phyloP scores from a whole-genome alignment of 768 basidiomycete genomes.

The Phaeolepiota aurea region DNA sequence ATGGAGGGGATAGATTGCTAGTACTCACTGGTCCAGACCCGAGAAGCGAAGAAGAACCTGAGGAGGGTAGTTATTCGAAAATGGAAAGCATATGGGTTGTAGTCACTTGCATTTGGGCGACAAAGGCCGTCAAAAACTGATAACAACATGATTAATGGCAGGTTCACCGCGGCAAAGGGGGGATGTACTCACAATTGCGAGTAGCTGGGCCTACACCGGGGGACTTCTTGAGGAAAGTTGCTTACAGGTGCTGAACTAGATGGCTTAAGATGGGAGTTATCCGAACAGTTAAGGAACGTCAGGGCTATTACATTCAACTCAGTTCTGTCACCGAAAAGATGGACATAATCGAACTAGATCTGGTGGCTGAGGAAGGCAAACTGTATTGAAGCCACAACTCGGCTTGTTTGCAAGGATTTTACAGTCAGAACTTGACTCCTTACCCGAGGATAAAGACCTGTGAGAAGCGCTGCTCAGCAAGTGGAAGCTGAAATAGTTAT shows the following conservation, averaged over 20 bases:
- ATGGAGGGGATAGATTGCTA: not conserved
- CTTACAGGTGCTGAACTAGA: slow-evolving; percentile 3
- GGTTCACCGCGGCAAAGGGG: too few relatives aligned
- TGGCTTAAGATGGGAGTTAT: too few relatives aligned
- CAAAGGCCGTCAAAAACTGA: slow-evolving; percentile 2
- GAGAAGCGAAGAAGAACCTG: slow-evolving; percentile 7
- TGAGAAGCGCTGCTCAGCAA: too few relatives aligned
- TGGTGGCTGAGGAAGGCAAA: slow-evolving; percentile 6
- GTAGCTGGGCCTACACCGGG: slow-evolving; percentile 1
- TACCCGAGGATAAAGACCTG: too few relatives aligned
- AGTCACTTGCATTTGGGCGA: slow-evolving; percentile 2
- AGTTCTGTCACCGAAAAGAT: slow-evolving; percentile 1
- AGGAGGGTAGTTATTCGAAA: not conserved
- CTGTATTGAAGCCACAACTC: slow-evolving; percentile 1
- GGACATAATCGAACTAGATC: slow-evolving; percentile 7
- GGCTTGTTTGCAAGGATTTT: not conserved
- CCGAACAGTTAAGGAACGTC: too few relatives aligned
- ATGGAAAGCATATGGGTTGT: too few relatives aligned
- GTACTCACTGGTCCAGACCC: slow-evolving; percentile 8
- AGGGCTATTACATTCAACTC: slow-evolving; percentile 3
- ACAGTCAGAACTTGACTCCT: not conserved
- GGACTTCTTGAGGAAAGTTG: not conserved
- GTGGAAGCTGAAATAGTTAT: too few relatives aligned
- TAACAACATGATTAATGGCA: too few relatives aligned
- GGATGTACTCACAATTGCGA: slow-evolving; percentile 1